These are phyloP conservation scores for Malus asiatica DNA, from an alignment of 306 rosid genomes.

Conservation along the genomic window DNA sequence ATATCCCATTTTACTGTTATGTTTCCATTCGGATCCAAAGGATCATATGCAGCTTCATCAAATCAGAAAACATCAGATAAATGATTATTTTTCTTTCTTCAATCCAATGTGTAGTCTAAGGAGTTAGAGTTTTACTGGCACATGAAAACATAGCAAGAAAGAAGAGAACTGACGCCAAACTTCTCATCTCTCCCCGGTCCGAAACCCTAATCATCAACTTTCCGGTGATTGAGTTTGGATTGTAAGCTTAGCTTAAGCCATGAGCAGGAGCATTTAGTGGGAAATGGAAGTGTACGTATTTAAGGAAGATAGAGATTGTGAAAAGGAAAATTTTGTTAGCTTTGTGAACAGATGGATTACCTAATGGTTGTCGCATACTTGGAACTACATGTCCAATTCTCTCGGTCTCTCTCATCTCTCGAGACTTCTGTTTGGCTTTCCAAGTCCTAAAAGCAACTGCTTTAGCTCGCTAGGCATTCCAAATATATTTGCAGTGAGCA, in stretches of 20 bases:
- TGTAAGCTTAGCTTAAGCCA: not conserved
- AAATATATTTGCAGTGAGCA: slow-evolving; percentile 25
- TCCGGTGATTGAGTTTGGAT: not conserved
- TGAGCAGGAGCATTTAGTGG: not conserved
- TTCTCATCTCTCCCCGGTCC: slow-evolving; percentile 34
- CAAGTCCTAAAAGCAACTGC: slow-evolving; percentile 71
- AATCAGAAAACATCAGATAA: slow-evolving; percentile 3
- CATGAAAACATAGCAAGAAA: slow-evolving; percentile 38
- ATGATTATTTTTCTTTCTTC: not conserved
- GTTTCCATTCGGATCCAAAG: slow-evolving; percentile 92
- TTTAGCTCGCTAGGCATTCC: slow-evolving; percentile 8
- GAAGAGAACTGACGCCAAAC: slow-evolving; percentile 35
- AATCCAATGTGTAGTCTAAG: not conserved
- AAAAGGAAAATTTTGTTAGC: slow-evolving; percentile 13
- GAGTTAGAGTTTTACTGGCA: slow-evolving; percentile 38
- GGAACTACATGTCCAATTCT: slow-evolving; percentile 8
- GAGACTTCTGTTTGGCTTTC: slow-evolving; percentile 37
- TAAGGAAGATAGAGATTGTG: slow-evolving; percentile 14
- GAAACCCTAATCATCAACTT: not conserved
- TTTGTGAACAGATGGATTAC: slow-evolving; percentile 31
- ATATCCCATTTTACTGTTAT: slow-evolving; percentile 85
- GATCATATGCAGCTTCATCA: slow-evolving; percentile 67
- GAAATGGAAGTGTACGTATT: slow-evolving; percentile 8
- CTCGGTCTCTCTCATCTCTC: slow-evolving; percentile 16
- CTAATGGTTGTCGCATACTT: slow-evolving; percentile 49